Base-by-base conservation (phyloP, 148 eudicot species). In the Pharnaceum exiguum region DNA sequence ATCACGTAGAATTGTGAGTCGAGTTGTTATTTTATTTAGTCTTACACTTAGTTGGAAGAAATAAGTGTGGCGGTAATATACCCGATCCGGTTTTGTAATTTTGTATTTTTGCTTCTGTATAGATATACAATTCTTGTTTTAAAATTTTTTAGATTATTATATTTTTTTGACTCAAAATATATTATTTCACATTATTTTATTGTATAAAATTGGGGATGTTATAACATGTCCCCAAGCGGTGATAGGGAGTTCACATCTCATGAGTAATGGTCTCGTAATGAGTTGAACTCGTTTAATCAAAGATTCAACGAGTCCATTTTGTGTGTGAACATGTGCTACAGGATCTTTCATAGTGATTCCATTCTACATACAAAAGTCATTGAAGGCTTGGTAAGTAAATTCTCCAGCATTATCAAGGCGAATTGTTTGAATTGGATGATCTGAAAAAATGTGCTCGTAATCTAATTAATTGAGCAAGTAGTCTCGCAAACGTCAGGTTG, bases 331-430 rank as follows among this genome's bases (percentile, higher is more conserved):
- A 35, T 35, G 38, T n/a, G 38, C 12, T 6, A 35, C 12, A 47
- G 61, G 48, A 57, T 57, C 46, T 57, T 57, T 47, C 40, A 47
- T 47, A 57, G 37, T 4, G 4, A 35, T 37, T 17, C 33, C 30
- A 35, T 22, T 55, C 11, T 27, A 35, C 0, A 36, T 37, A 13
- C 45, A 35, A 55, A 33, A 55, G 16, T 55, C 15, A 55, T 36
- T 33, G 13, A 55, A 55, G 18, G 28, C 3, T 11, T 19, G 2
- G 38, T 7, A 35, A 35, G 38, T 35, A 35, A 35, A 35, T 35
- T 35, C 38, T 6, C 38, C 38, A 35, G 29, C 29, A 36, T 55
- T 36, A 36, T 22, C 15, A 35, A 36, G 28, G 1, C 29, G 10
- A 22, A 55, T 55, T 37, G 16, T 55, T n/a, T 37, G 27, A 5